Evolutionary conservation across 2,329 filamentous ascomycete species (phyloP), one percentile per base, ranked within the genome.

Genomic region (Chaetomiaceae sp.): DNA sequence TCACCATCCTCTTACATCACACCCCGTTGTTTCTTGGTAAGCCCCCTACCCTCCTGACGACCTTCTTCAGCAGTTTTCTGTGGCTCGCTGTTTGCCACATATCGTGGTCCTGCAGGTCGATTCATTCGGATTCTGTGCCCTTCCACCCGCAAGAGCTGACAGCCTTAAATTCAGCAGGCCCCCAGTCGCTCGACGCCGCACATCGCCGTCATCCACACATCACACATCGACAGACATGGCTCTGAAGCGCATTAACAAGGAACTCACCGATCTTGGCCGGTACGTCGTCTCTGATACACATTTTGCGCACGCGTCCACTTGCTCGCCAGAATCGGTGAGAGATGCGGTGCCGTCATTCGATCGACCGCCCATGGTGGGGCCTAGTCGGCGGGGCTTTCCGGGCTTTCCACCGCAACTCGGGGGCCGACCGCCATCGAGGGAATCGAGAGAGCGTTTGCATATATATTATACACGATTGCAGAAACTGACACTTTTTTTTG

Each of bases 161-260:
- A 54, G 55, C 55, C 57, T 60, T 61, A 56, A 61, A 64, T 61
- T 45, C 57, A 57, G 38, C 56, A 61, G 56, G 47, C 25, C 47
- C 51, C 45, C 42, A 53, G 48, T 41, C 48, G 53, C 53, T 59
- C 54, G 48, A 61, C 58, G 48, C 52, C 51, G 48, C 29, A 56
- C 34, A 33, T 54, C 54, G 53, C 44, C 46, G 53, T 51, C 52
- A 61, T 58, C 58, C 57, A 59, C 51, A 52, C 55, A 54, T 45
- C 56, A 51, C 55, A 61, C 48, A 59, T 51, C 62, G 50, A 51
- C 58, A 62, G 58, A 63, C 68, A 94, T 94, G 89, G 89, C 89
- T 75, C 82, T 94, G 67, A 94, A 94, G 86, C 85, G 89, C 75
- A 94, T 94, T 75, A 92, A 92, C 82, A 94, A 91, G 85, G 89